Evolutionary conservation across 371 early-diverging fungal species (phyloP), one percentile per base, ranked within the genome.

Genomic region (Chytridiales sp.): DNA sequence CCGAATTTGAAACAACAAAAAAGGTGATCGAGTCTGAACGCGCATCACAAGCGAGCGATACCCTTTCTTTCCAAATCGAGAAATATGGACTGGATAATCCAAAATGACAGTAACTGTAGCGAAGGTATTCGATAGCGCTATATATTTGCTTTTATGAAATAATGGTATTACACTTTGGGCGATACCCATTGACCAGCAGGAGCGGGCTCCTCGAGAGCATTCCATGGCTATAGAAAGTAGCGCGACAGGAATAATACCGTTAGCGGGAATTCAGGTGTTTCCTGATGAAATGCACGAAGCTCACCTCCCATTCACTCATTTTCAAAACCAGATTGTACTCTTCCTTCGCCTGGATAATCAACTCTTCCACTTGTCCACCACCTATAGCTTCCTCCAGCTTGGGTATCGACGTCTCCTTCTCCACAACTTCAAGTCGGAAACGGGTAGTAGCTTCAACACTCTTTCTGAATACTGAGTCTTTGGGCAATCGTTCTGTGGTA

Each of bases 311-410:
- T 78, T 91, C 88, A 59, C 86, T 86, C 86, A 95, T 87, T 74
- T 89, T 86, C 58, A 66, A 73, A 29, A 90, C 79, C 51, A 95
- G 50, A 19, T 56, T 59, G 34, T 74, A 80, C 73, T 95, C 96
- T 38, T 89, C 91, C 63, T 92, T 81, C 9, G 95, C 95, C 70
- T 89, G 91, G 44, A 76, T 66, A 53, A 94, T 88, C 15, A 95
- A 74, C 80, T 95, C 93, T 73, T 95, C 96, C 64, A 95, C 89
- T 77, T 92, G 91, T 41, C 94, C 94, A 36, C 79, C 82, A 62
- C 78, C 79, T 51, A 94, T 77, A 58, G 82, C 68, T 58, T 80
- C 61, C 75, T 94, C 96, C 60, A 94, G 91, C 69, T 84, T 80
- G 31, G 64, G 56, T 41, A 89, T 72, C 59, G 88, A 83, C 51